These are phyloP conservation scores for Amaranthus hypochondriacus DNA, from an alignment of 148 eudicot genomes.

Conservation along the genomic window DNA sequence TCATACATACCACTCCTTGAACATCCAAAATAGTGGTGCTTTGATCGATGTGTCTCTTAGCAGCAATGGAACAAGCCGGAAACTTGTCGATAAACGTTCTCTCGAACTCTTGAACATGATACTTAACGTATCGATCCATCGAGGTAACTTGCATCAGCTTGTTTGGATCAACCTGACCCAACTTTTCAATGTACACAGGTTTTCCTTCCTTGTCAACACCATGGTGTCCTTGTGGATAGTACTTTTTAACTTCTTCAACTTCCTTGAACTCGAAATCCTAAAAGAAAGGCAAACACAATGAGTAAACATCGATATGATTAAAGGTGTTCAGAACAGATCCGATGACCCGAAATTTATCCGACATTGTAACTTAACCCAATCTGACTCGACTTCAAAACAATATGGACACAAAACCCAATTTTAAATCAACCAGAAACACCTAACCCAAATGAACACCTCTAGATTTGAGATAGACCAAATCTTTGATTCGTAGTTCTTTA, in stretches of 20 bases:
- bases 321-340: too few species aligned
- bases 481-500: too few species aligned
- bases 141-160: conserved; percentile 84
- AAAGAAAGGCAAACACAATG: background rate
- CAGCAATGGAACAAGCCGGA: conserved; percentile 85
- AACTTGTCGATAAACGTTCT: conserved; percentile 58
- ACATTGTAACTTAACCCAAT: too few species aligned
- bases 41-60: conserved; percentile 77
- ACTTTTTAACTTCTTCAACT: conserved; percentile 55
- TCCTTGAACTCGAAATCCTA: conserved; percentile 82
- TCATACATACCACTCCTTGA: conserved; percentile 75
- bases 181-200: conserved; percentile 75
- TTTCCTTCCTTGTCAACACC: conserved; percentile 90
- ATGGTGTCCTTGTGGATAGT: conserved; percentile 95
- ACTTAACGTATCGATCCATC: conserved; percentile 65
- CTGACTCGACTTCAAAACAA: too few species aligned
- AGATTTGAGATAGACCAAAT: too few species aligned
- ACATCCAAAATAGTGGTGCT: conserved; percentile 94
- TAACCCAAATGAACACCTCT: too few species aligned
- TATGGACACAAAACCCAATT: too few species aligned
- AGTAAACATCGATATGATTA: background rate
- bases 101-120: conserved; percentile 88
- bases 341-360: too few species aligned
- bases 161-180: conserved; percentile 69
- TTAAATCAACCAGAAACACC: too few species aligned